Base-by-base conservation (phyloP, 352 stramenopile genomes). In the Pythium brassicae region DNA sequence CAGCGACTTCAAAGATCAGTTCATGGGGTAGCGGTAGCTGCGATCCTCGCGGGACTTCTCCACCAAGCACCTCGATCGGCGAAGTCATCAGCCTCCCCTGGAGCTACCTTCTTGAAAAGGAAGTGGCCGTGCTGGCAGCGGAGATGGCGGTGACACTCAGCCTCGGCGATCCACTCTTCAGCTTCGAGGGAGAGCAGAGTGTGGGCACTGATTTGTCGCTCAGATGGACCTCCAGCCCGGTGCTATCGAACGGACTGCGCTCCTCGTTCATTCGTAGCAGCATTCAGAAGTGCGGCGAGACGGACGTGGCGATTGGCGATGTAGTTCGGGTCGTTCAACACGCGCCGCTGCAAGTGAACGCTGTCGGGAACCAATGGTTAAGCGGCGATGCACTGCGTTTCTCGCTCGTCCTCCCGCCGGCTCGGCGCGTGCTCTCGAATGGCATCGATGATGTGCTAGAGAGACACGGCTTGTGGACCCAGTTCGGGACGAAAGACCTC, bases 21-120 rank as follows among this genome's bases (percentile, higher is more conserved):
- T 12, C 34, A 11, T 14, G 46, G 8, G 23, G 32, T 32, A 27
- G 32, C 32, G 32, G 26, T 46, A 7, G 23, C 8, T n/a, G 48
- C 4, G 35, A 25, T n/a, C 49, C 37, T 15, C 7, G 20, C 11
- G 39, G 10, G 5, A 35, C 17, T 15, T 34, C 17, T 8, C 4
- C n/a, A 11, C 39, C 40, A 22, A 22, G 22, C n/a, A 15, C 39
- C 17, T 45, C 53, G n/a, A 61, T 74, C 7, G 63, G 62, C 1
- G 62, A 74, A 34, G 65, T 69, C 2, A 62, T 78, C 29, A 48
- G 50, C 2, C 51, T 89, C 0, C 78, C 74, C 0, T 91, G 81
- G 81, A 69, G 68, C 37, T 74, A 72, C 26, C 58, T 76, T 46
- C 57, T 92, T 0, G 72, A 92, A 52, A 91, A 89, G 55, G 73